Evolutionary conservation across 768 basidiomycete genomes (phyloP).

Genomic region (Pleurotus eryngii): DNA sequence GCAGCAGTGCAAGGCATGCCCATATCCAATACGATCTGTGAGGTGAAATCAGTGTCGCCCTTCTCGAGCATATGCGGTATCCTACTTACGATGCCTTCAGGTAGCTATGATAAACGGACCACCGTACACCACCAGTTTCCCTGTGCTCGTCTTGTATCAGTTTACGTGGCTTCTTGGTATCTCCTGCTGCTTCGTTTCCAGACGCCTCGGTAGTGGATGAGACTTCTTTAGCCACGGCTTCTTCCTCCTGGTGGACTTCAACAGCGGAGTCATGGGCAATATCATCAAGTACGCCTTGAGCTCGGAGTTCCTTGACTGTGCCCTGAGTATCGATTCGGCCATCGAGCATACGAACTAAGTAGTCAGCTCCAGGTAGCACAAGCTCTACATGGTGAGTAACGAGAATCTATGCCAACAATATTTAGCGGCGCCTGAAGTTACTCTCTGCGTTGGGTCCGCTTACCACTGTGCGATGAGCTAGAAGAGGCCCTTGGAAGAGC

Average conservation of each 20-base stretch:
- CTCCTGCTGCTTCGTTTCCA: conserved; percentile 16
- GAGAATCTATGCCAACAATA: conserved; percentile 39
- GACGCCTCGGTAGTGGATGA: conserved; percentile 24
- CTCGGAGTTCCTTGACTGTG: conserved; percentile 58
- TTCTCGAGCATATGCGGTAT: too few species aligned
- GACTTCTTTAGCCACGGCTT: conserved; percentile 25
- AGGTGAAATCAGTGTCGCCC: background rate
- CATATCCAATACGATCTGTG: conserved; percentile 63
- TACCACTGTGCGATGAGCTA: conserved; percentile 66
- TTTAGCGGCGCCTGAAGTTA: background rate
- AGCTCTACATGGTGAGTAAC: conserved; percentile 87
- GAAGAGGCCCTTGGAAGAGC: conserved; percentile 62
- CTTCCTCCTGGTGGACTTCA: conserved; percentile 46
- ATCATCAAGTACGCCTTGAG: conserved; percentile 56
- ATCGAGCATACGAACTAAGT: conserved; percentile 76
- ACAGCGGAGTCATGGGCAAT: conserved; percentile 51
- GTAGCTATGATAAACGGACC: conserved; percentile 67
- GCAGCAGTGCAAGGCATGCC: conserved; percentile 46
- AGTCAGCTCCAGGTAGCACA: conserved; percentile 69
- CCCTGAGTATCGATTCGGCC: conserved; percentile 80
- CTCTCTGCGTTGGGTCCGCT: conserved; percentile 10
- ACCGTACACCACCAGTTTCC: conserved; percentile 79
- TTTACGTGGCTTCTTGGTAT: conserved; percentile 63
- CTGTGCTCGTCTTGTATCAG: conserved; percentile 80
- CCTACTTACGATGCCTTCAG: conserved; percentile 63